phyloP scores from a whole-genome alignment of 345 rosid species.

The Eutrema japonicum region DNA sequence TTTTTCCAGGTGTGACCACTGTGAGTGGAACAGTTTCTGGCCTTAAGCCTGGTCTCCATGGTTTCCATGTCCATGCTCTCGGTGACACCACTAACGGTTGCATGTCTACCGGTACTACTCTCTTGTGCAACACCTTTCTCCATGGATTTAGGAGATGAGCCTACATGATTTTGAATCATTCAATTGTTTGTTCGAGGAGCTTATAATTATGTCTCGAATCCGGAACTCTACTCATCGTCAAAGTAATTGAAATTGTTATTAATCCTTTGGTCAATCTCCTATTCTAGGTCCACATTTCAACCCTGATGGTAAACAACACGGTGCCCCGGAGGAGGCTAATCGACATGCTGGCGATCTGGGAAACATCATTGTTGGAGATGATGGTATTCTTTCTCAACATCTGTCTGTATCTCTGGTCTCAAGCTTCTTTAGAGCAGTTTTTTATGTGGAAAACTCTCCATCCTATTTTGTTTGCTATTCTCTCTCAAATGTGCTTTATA shows the following conservation, averaged over 20 bases:
- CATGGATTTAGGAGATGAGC: not conserved
- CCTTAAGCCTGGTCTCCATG: slow-evolving; percentile 91
- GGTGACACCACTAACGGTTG: slow-evolving; percentile 99
- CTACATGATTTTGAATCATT: not conserved
- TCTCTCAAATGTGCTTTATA: not conserved
- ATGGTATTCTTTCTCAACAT: slow-evolving; percentile 54
- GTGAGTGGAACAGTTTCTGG: slow-evolving; percentile 82
- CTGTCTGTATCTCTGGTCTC: slow-evolving; percentile 6
- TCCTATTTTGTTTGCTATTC: not conserved
- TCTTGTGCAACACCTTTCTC: not conserved
- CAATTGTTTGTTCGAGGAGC: not conserved
- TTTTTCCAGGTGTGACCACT: slow-evolving; percentile 64
- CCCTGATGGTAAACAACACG: slow-evolving; percentile 84
- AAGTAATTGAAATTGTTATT: not conserved
- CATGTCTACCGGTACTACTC: slow-evolving; percentile 88
- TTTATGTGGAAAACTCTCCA: not conserved
- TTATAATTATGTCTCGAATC: not conserved
- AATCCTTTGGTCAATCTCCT: slow-evolving; percentile 7
- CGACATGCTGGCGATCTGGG: slow-evolving; percentile 99
- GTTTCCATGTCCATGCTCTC: slow-evolving; percentile 96
- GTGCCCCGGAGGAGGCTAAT: slow-evolving; percentile 80
- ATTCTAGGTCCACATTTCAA: slow-evolving; percentile 85
- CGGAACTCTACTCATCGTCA: not conserved
- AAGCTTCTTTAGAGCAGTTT: slow-evolving; percentile 13
- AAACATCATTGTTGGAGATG: slow-evolving; percentile 73